Base-by-base conservation (phyloP, 2,329 filamentous ascomycete species). In the Ceratocystis lukuohia region DNA sequence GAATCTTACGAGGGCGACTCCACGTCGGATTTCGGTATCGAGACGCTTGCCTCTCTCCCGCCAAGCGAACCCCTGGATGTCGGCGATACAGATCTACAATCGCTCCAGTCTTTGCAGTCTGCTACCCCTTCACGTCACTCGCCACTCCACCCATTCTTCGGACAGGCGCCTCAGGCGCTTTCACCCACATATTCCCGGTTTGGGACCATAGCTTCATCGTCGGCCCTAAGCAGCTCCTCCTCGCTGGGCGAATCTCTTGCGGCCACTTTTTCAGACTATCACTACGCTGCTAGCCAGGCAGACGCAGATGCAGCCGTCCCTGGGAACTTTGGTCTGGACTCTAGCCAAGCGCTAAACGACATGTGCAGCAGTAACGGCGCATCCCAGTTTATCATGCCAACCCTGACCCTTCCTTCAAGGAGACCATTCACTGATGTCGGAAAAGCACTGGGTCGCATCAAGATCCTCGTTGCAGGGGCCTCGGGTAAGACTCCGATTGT, bases 341-440 rank as follows among this genome's bases (percentile, higher is more conserved):
- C 50, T 25, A 15, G 20, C 12, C 37, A 53, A 25, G 25, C 50
- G 8, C 15, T 45, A 17, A n/a, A 41, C 15, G 64, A 59, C 4
- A 46, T 25, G 20, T 22, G 15, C 33, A 5, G 15, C 25, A 15
- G 6, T 56, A 53, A 53, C 59, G 66, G 37, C 5, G 66, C 33
- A 25, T 61, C 88, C 28, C 92, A 97, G 75, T 82, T 99, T n/a
- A 89, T 99, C 68, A 99, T 99, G 94, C 94, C 94, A 4, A 96
- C 91, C 72, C 87, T 99, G 71, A 86, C 84, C 69, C 94, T 99
- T 84, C 93, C 94, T 2, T 88, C 85, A 68, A 85, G 94, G 62
- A 83, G 91, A 64, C 92, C 92, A 0, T 97, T 97, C 74, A 96
- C 94, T 0, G 85, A 88, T n/a, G 83, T 83, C 61, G 94, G 94